Evolutionary conservation across 2,329 filamentous ascomycete species (phyloP).

Genomic region (Ceratocystis huliohia): DNA sequence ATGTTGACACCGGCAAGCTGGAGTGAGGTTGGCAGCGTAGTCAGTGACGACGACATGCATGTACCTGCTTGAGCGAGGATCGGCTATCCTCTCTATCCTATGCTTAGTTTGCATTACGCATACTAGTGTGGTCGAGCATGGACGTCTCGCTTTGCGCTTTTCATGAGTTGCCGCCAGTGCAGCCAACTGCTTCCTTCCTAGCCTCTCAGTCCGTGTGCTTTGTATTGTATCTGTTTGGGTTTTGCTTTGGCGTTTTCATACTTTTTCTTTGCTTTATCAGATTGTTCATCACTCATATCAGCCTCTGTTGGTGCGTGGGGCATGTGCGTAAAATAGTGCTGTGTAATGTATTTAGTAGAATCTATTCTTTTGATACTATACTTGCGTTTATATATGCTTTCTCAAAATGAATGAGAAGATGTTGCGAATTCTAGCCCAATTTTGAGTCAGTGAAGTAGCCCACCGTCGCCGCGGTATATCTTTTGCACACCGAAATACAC

Average conservation of each 20-base stretch:
- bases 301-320: not conserved
- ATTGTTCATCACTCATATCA: not conserved
- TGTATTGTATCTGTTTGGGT: not conserved
- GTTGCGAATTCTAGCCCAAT: too few relatives aligned
- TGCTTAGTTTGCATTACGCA: constrained; percentile 7
- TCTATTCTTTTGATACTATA: too few relatives aligned
- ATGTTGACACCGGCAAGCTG: constrained; percentile 49
- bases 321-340: too few relatives aligned
- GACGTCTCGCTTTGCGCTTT: not conserved
- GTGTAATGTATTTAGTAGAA: too few relatives aligned
- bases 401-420: too few relatives aligned
- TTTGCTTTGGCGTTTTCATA: not conserved
- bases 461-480: too few relatives aligned
- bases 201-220: not conserved
- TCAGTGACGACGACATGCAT: constrained; percentile 41
- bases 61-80: constrained; percentile 24
- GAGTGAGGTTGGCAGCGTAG: constrained; percentile 51
- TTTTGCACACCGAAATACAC: not conserved
- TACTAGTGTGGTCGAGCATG: not conserved
- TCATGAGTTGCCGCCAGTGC: not conserved
- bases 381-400: too few relatives aligned
- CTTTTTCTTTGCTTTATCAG: not conserved
- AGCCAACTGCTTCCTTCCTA: not conserved
- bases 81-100: constrained; percentile 16
- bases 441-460: too few relatives aligned